A percentile compares a stretch with the other conserved stretches of the same genome.
Evolutionary conservation across 345 rosid genomes (phyloP).

Genomic region (Conringia planisiliqua): DNA sequence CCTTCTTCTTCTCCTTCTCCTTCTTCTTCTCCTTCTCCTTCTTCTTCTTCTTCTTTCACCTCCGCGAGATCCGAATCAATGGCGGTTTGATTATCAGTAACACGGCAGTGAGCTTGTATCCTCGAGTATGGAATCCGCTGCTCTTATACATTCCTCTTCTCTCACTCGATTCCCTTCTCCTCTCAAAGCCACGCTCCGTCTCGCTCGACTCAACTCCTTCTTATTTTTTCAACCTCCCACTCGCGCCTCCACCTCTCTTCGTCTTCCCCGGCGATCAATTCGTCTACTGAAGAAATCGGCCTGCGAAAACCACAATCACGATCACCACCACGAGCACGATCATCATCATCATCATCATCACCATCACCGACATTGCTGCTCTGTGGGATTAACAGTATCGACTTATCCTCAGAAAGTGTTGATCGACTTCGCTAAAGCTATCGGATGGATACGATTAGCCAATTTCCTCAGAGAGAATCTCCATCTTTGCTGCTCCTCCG

Average conservation of each 20-base stretch:
- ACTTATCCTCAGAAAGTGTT: constrained; percentile 46
- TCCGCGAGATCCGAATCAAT: constrained; percentile 15
- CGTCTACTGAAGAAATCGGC: neutral
- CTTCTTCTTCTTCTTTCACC: neutral
- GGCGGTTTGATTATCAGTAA: neutral
- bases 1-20: neutral
- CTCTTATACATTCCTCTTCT: constrained; percentile 34
- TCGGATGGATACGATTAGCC: constrained; percentile 64
- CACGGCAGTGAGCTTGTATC: neutral
- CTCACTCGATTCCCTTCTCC: constrained; percentile 35
- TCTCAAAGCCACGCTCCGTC: neutral
- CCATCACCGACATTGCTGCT: constrained; percentile 24
- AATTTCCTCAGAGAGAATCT: constrained; percentile 70
- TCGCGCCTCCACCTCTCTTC: constrained; percentile 12
- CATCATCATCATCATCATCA: constrained; percentile 16
- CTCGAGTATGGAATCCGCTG: constrained; percentile 46
- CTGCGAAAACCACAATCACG: constrained; percentile 20
- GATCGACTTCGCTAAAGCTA: constrained; percentile 50
- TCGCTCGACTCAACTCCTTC: constrained; percentile 34
- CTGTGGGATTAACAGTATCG: constrained; percentile 15
- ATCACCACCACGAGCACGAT: neutral
- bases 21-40: constrained; percentile 12
- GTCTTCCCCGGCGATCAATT: constrained; percentile 12
- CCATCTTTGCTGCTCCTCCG: constrained; percentile 66
- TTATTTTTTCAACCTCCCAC: neutral